These are phyloP conservation scores for Elsinoe australis DNA, from an alignment of 2,329 filamentous ascomycete genomes.

Conservation along the genomic window DNA sequence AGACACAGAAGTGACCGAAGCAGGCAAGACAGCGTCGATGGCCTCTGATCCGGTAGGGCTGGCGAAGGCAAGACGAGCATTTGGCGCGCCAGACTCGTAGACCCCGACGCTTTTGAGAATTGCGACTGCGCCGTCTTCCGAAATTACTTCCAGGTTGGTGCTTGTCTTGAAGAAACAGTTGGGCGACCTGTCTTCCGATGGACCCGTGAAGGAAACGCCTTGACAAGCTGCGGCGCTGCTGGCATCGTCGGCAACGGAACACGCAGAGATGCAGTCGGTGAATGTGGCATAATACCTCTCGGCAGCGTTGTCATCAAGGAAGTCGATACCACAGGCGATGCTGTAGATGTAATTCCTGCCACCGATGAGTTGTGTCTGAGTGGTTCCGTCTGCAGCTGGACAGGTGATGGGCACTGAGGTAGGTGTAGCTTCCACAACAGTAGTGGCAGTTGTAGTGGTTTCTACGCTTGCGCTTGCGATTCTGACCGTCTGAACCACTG, in stretches of 20 bases:
- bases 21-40: not conserved
- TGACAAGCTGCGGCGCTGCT: constrained; percentile 28
- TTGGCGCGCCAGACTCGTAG: constrained; percentile 8
- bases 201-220: constrained; percentile 27
- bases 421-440: constrained; percentile 21
- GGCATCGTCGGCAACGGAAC: constrained; percentile 27
- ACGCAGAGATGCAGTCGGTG: constrained; percentile 29
- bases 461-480: not conserved
- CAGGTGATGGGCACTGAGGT: constrained; percentile 28
- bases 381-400: constrained; percentile 28
- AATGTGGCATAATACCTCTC: constrained; percentile 26
- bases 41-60: constrained; percentile 21
- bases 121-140: constrained; percentile 26
- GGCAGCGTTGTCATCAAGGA: constrained; percentile 25
- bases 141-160: constrained; percentile 24
- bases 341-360: constrained; percentile 29
- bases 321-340: constrained; percentile 29
- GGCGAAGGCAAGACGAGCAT: constrained; percentile 24
- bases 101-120: constrained; percentile 23
- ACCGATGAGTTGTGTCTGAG: constrained; percentile 29
- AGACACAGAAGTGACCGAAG: constrained; percentile 8
- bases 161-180: constrained; percentile 31
- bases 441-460: constrained; percentile 2
- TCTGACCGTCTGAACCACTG: not conserved
- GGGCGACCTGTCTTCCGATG: constrained; percentile 20